These are phyloP conservation scores for Exophiala sp. DNA, from an alignment of 2,329 filamentous ascomycete species.

Conservation along the genomic window DNA sequence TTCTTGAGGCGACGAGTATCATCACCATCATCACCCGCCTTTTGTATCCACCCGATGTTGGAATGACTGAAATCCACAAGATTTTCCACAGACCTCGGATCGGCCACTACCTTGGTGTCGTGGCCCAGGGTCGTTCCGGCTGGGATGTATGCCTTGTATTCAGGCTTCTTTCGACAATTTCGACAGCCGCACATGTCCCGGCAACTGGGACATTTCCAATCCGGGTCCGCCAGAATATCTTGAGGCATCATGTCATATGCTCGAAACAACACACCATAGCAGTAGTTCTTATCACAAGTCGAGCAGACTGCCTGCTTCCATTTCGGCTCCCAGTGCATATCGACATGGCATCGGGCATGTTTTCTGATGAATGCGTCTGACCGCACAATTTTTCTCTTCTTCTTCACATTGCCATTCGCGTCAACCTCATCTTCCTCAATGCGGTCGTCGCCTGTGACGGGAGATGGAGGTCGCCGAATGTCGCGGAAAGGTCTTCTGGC, in stretches of 20 bases:
- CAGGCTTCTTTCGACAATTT: constrained; percentile 64
- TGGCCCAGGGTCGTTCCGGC: constrained; percentile 85
- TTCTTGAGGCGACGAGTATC: constrained; percentile 46
- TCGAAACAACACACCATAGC: constrained; percentile 87
- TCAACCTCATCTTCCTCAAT: constrained; percentile 46
- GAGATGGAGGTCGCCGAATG: constrained; percentile 59
- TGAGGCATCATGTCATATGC: constrained; percentile 89
- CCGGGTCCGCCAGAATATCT: constrained; percentile 70
- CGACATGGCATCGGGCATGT: constrained; percentile 71
- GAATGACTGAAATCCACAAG: constrained; percentile 88
- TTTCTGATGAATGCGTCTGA: constrained; percentile 49
- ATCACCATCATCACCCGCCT: constrained; percentile 49
- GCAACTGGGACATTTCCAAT: constrained; percentile 89
- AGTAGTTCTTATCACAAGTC: constrained; percentile 73
- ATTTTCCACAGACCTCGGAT: constrained; percentile 83
- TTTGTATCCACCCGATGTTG: constrained; percentile 78
- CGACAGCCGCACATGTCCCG: constrained; percentile 82
- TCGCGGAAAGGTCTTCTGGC: constrained; percentile 77
- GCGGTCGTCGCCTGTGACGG: constrained; percentile 38
- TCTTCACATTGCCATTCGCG: constrained; percentile 61
- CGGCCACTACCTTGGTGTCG: constrained; percentile 84
- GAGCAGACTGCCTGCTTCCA: constrained; percentile 85
- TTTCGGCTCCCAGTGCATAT: constrained; percentile 70
- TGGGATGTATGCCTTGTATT: constrained; percentile 76
- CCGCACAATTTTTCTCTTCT: constrained; percentile 63